Percentiles rank a stretch among this genome's conserved stretches.
These are phyloP conservation scores for Neospermospora avenae DNA, from an alignment of 2,329 filamentous ascomycete species.

Conservation along the genomic window DNA sequence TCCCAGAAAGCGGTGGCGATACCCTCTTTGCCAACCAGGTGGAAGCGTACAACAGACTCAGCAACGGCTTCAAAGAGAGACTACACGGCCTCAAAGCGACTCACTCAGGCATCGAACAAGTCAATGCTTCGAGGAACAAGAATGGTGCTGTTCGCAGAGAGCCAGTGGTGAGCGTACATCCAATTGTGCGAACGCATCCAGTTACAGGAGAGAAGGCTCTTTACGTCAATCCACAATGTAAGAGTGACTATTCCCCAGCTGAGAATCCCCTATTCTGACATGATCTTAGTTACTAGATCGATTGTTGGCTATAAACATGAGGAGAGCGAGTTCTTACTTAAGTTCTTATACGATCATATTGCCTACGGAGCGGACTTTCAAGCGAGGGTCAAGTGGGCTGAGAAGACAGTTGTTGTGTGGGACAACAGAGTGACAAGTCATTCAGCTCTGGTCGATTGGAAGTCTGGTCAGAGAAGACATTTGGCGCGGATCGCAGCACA, in stretches of 20 bases:
- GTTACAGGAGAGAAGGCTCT: conserved; percentile 80
- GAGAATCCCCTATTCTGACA: conserved; percentile 46
- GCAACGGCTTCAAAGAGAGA: conserved; percentile 73
- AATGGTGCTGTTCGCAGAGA: conserved; percentile 73
- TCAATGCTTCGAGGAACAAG: conserved; percentile 61
- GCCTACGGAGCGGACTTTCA: conserved; percentile 71
- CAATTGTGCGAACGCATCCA: conserved; percentile 77
- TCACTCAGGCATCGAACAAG: conserved; percentile 81
- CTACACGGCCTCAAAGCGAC: conserved; percentile 77
- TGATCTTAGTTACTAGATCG: conserved; percentile 63
- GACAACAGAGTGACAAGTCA: conserved; percentile 80
- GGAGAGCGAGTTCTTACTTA: conserved; percentile 73
- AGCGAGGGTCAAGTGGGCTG: conserved; percentile 71
- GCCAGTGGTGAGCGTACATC: conserved; percentile 71
- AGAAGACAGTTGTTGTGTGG: conserved; percentile 81
- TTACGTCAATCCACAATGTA: conserved; percentile 80
- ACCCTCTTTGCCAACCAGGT: conserved; percentile 78
- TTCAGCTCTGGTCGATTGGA: conserved; percentile 79
- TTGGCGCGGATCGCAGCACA: conserved; percentile 18
- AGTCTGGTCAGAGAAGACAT: conserved; percentile 65
- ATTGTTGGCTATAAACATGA: conserved; percentile 85
- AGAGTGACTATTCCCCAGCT: conserved; percentile 41
- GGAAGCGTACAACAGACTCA: conserved; percentile 78
- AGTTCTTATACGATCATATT: conserved; percentile 75
- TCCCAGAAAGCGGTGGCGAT: conserved; percentile 75